Base-by-base conservation (phyloP, 2,329 filamentous ascomycete species). In the Alternaria arbusti region DNA sequence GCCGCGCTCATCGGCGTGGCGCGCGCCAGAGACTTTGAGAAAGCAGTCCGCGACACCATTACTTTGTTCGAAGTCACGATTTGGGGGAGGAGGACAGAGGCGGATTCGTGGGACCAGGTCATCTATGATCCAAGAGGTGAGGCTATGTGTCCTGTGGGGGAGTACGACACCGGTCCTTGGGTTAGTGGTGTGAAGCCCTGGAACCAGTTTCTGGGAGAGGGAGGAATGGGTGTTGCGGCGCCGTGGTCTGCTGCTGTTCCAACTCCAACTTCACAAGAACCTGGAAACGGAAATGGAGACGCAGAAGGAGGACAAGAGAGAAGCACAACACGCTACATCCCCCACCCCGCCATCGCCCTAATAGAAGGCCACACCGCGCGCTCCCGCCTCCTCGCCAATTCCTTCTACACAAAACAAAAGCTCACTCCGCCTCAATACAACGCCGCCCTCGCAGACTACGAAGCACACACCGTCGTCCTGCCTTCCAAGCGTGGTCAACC, bases 131-230 rank as follows among this genome's bases (percentile, higher is more conserved):
- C 68, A 1, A 49, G 20, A 8, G 59, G 63, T 5, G 50, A 56
- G 15, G 28, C 40, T n/a, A 36, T 15, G 54, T 51, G 47, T 17
- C 47, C 44, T 0, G 44, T 22, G 2, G 64, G 64, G 2, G 25
- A 26, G 1, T 65, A 65, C 45, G 47, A 67, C 9, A 63, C 63
- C 0, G 72, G 74, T 0, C 67, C 64, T 0, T 77, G 63, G 57
- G 61, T 66, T 2, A 63, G 68, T 2, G 77, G 76, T 0, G 46
- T 78, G 11, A 75, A 70, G 54, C 66, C 67, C 0, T 79, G 76
- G 76, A 58, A 68, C 26, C 74, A 79, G 30, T 79, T 73, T 22
- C 44, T 79, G 0, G 62, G 36, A 9, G 61, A 58, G 0, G 71
- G 59, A 0, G 61, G 67, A 2, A 74, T 74, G 1, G 77, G 77